Evolutionary conservation across 345 rosid species (phyloP).

Genomic region (Tarenaya hassleriana): DNA sequence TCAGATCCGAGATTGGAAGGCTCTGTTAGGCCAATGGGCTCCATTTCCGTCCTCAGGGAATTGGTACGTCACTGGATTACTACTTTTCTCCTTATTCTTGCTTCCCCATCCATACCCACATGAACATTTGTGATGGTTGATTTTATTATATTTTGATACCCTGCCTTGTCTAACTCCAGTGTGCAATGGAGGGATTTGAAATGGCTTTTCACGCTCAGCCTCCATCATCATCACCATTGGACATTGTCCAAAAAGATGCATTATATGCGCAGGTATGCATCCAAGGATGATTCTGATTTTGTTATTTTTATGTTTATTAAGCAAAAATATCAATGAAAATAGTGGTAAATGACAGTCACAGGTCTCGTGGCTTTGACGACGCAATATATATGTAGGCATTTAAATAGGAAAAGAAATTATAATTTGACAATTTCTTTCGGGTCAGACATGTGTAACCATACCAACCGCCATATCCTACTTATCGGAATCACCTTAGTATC

Average conservation of each 20-base stretch:
- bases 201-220: constrained; percentile 56
- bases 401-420: too few species aligned
- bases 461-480: too few species aligned
- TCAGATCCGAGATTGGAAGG: constrained; percentile 62
- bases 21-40: constrained; percentile 45
- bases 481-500: too few species aligned
- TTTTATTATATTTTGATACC: constrained; percentile 10
- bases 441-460: too few species aligned
- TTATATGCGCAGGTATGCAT: constrained; percentile 68
- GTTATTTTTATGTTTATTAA: too few species aligned
- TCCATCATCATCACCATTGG: constrained; percentile 44
- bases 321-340: too few species aligned
- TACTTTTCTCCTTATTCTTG: background rate
- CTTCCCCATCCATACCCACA: constrained; percentile 12
- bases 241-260: constrained; percentile 61
- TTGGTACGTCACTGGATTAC: constrained; percentile 40
- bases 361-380: too few species aligned
- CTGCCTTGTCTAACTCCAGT: too few species aligned
- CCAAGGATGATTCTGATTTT: too few species aligned
- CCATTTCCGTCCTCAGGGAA: constrained; percentile 79
- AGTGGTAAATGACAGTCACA: too few species aligned
- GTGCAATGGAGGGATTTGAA: constrained; percentile 70
- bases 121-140: constrained; percentile 7
- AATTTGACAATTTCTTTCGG: too few species aligned
- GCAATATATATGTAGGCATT: too few species aligned